phyloP scores from a whole-genome alignment of 106 monocot species.

The Phalaenopsis equestris region DNA sequence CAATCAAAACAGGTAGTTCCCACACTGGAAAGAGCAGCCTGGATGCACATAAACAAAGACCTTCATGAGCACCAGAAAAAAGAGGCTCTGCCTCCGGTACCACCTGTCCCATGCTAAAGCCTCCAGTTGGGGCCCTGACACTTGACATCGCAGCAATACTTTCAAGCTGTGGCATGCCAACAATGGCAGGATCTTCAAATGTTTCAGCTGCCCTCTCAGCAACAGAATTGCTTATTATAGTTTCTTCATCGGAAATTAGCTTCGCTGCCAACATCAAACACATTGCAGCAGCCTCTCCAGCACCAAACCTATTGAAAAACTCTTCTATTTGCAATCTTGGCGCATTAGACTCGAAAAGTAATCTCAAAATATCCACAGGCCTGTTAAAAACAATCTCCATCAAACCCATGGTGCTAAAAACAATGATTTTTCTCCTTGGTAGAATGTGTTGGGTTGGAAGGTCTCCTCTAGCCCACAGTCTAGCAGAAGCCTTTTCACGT shows the following conservation, averaged over 20 bases:
- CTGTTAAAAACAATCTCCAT: slow-evolving; percentile 84
- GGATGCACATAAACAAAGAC: slow-evolving; percentile 89
- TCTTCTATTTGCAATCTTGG: slow-evolving; percentile 66
- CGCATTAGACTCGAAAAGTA: slow-evolving; percentile 67
- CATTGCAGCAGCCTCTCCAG: slow-evolving; percentile 95
- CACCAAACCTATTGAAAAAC: slow-evolving; percentile 80
- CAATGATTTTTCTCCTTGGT: slow-evolving; percentile 73
- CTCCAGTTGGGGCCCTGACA: slow-evolving; percentile 58
- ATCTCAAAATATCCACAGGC: slow-evolving; percentile 84
- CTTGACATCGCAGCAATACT: slow-evolving; percentile 38
- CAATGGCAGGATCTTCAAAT: slow-evolving; percentile 88
- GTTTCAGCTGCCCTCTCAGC: slow-evolving; percentile 87
- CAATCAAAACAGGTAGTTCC: slow-evolving; percentile 74
- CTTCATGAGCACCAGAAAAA: slow-evolving; percentile 94
- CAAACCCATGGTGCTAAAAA: slow-evolving; percentile 90
- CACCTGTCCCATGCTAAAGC: slow-evolving; percentile 98
- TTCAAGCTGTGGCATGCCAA: slow-evolving; percentile 83
- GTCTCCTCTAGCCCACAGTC: slow-evolving; percentile 89
- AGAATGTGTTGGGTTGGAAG: slow-evolving; percentile 83
- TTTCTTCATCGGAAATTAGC: slow-evolving; percentile 58
- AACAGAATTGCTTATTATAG: slow-evolving; percentile 52
- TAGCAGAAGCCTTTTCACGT: slow-evolving; percentile 47
- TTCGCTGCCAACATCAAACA: slow-evolving; percentile 82
- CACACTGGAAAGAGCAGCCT: slow-evolving; percentile 90
- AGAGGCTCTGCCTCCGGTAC: slow-evolving; percentile 91